These are phyloP conservation scores for Pilobolus umbonatus DNA, from an alignment of 192 early-diverging fungal species.

Conservation along the genomic window DNA sequence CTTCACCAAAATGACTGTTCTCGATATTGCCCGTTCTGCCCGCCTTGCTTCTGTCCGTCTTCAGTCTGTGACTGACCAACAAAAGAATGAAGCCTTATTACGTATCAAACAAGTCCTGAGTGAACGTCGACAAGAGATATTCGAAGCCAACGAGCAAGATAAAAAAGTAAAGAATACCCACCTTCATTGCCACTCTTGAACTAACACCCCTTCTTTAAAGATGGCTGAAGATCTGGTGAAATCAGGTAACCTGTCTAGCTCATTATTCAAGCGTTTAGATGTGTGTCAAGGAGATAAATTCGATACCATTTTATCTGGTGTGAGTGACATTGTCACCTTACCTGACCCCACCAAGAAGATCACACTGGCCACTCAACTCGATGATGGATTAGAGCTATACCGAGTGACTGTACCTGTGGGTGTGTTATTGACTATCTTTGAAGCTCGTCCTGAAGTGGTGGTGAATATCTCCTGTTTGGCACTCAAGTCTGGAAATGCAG, in stretches of 20 bases:
- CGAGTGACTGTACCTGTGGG: slow-evolving; percentile 91
- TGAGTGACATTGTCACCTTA: slow-evolving; percentile 82
- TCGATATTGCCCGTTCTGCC: slow-evolving; percentile 49
- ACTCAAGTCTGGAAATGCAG: slow-evolving; percentile 96
- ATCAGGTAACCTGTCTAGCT: slow-evolving; percentile 63
- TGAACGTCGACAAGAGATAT: slow-evolving; percentile 61
- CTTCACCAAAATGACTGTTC: neutral
- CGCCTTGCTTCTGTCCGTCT: slow-evolving; percentile 70
- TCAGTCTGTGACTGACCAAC: slow-evolving; percentile 60
- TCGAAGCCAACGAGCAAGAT: slow-evolving; percentile 76
- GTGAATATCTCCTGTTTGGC: slow-evolving; percentile 95
- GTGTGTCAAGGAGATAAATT: slow-evolving; percentile 83
- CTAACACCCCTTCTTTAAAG: slow-evolving; percentile 30
- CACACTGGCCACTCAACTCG: slow-evolving; percentile 71
- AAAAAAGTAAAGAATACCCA: slow-evolving; percentile 46
- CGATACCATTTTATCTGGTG: slow-evolving; percentile 79
- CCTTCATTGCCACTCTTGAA: neutral
- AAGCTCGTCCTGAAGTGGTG: slow-evolving; percentile 97
- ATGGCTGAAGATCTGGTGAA: slow-evolving; percentile 64
- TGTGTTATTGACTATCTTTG: slow-evolving; percentile 95
- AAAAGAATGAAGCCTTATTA: slow-evolving; percentile 74
- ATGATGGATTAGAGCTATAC: slow-evolving; percentile 83
- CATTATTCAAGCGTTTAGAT: slow-evolving; percentile 87
- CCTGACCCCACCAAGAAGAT: slow-evolving; percentile 82
- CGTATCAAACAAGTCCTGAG: slow-evolving; percentile 65